Conservation (phyloP, 1,284 basidiomycete species). For the Cryptococcus hybrid region DNA sequence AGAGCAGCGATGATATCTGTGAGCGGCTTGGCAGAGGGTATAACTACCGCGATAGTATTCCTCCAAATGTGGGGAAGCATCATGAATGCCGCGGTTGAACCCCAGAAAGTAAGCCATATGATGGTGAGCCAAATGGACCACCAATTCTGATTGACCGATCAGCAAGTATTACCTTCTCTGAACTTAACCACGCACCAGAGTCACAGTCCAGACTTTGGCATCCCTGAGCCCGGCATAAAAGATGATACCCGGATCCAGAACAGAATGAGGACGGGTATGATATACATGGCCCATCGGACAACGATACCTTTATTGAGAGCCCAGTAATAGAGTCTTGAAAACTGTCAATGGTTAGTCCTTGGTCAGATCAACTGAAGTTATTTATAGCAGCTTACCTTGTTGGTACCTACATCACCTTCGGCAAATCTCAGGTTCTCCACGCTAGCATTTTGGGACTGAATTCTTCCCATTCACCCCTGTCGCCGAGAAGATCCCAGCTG, state of each 20-base stretch:
- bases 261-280: slow-evolving; percentile 66
- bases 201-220: slow-evolving; percentile 53
- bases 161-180: neutral
- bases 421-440: slow-evolving; percentile 47
- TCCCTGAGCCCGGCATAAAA: slow-evolving; percentile 61
- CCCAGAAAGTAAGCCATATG: slow-evolving; percentile 85
- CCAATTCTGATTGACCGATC: slow-evolving; percentile 54
- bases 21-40: slow-evolving; percentile 66
- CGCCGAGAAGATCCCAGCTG: slow-evolving; percentile 39
- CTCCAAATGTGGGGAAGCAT: slow-evolving; percentile 60
- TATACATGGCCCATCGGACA: slow-evolving; percentile 76
- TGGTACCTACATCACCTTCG: slow-evolving; percentile 50
- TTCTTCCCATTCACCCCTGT: slow-evolving; percentile 45
- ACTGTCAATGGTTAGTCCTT: slow-evolving; percentile 11
- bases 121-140: slow-evolving; percentile 86
- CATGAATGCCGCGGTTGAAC: slow-evolving; percentile 63
- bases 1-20: slow-evolving; percentile 72
- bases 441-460: slow-evolving; percentile 48
- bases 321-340: slow-evolving; percentile 61
- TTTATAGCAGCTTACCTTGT: slow-evolving; percentile 26
- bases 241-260: slow-evolving; percentile 73
- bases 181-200: slow-evolving; percentile 48
- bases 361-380: neutral
- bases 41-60: slow-evolving; percentile 67
- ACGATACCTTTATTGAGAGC: slow-evolving; percentile 73